Percentiles rank a stretch among this genome's conserved stretches.
phyloP scores from a whole-genome alignment of 2,329 filamentous ascomycete genomes.

The Clonostachys rosea region DNA sequence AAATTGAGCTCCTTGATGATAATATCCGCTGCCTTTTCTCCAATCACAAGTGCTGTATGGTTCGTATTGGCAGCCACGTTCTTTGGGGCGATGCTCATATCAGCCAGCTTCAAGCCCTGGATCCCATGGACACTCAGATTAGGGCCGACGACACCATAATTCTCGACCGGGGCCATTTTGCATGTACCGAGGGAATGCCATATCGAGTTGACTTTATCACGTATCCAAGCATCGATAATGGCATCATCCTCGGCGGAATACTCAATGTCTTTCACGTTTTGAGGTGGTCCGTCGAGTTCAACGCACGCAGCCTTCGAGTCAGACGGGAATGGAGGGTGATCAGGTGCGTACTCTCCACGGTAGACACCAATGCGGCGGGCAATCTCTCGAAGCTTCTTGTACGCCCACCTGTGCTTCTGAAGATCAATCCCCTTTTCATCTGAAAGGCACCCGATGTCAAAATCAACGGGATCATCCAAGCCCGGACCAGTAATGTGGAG shows the following conservation, averaged over 20 bases:
- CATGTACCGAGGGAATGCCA: conserved; percentile 26
- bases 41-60: conserved; percentile 38
- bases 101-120: conserved; percentile 26
- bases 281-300: conserved; percentile 14
- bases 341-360: conserved; percentile 32
- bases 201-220: conserved; percentile 26
- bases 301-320: conserved; percentile 32
- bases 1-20: conserved; percentile 23
- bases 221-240: conserved; percentile 35
- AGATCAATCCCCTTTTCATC: conserved; percentile 42
- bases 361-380: conserved; percentile 48
- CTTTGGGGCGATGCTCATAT: conserved; percentile 20
- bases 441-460: conserved; percentile 45
- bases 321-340: conserved; percentile 34
- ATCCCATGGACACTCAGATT: conserved; percentile 32
- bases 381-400: conserved; percentile 59
- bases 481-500: conserved; percentile 50
- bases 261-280: conserved; percentile 22
- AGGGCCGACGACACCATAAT: conserved; percentile 30
- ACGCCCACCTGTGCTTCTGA: conserved; percentile 55
- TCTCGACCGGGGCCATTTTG: conserved; percentile 28
- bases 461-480: conserved; percentile 38
- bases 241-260: conserved; percentile 41
- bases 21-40: conserved; percentile 37
- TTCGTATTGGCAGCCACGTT: conserved; percentile 41